Conservation (phyloP, 2,329 filamentous ascomycete genomes). For the Calonectria fujianensis region DNA sequence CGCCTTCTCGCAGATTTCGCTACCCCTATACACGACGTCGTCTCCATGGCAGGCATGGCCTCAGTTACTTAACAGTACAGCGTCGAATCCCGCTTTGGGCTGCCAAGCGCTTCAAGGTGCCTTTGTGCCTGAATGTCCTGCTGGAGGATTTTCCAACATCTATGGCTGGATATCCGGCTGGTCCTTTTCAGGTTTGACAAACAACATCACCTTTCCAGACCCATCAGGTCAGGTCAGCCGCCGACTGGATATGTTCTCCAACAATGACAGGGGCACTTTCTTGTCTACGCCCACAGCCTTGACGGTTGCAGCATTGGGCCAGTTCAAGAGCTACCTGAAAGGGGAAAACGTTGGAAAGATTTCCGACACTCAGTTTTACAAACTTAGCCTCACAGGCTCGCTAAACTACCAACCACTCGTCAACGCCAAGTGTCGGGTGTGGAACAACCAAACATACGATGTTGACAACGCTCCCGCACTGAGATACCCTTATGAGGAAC, state of each 20-base stretch:
- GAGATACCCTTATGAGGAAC: background rate
- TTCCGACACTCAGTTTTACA: constrained; percentile 7
- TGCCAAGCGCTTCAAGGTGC: background rate
- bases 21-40: background rate
- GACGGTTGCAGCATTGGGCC: background rate
- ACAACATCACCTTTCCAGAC: constrained; percentile 16
- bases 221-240: constrained; percentile 11
- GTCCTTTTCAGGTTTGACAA: background rate
- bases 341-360: background rate
- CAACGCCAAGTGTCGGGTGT: constrained; percentile 8
- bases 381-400: background rate
- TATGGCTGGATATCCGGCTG: constrained; percentile 13
- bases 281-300: background rate
- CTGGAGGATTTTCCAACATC: constrained; percentile 8
- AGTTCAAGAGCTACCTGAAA: constrained; percentile 15
- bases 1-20: constrained; percentile 1
- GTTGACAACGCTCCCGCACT: background rate
- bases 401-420: background rate
- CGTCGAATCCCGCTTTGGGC: background rate
- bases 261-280: background rate
- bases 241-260: background rate
- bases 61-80: background rate
- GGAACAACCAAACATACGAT: background rate
- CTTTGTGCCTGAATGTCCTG: background rate
- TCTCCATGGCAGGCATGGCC: background rate